phyloP scores from a whole-genome alignment of 192 early-diverging fungal genomes.

The Coemansia sp. region DNA sequence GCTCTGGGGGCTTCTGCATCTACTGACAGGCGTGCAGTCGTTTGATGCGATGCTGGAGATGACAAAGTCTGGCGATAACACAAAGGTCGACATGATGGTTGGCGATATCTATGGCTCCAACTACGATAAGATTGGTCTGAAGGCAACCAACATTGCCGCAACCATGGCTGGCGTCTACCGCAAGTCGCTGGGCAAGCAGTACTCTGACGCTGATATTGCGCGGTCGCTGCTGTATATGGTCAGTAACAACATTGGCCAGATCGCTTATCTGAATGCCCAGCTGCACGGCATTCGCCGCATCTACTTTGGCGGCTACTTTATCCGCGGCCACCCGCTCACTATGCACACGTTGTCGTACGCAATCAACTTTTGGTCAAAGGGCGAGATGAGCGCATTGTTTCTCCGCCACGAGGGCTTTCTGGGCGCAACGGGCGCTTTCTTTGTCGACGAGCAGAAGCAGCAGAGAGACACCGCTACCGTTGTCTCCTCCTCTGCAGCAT shows the following conservation, averaged over 20 bases:
- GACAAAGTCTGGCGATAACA: constrained; percentile 89
- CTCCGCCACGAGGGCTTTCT: constrained; percentile 97
- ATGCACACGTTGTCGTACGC: constrained; percentile 98
- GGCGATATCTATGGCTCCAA: constrained; percentile 94
- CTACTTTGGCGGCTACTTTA: constrained; percentile 98
- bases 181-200: constrained; percentile 66
- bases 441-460: constrained; percentile 14
- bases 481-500: not conserved
- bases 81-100: constrained; percentile 83
- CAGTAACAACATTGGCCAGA: constrained; percentile 98
- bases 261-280: constrained; percentile 95
- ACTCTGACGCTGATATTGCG: constrained; percentile 81
- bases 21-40: constrained; percentile 83
- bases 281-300: constrained; percentile 84
- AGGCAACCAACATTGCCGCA: constrained; percentile 90
- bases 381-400: constrained; percentile 90
- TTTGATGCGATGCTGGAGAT: constrained; percentile 90
- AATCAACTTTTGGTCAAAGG: constrained; percentile 97
- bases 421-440: constrained; percentile 86
- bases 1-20: constrained; percentile 87
- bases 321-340: constrained; percentile 92
- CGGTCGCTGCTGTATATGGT: constrained; percentile 93
- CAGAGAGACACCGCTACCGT: not conserved
- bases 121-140: constrained; percentile 91
- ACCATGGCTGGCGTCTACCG: constrained; percentile 97